These are phyloP conservation scores for Talaromyces trachyspermus DNA, from an alignment of 495 filamentous ascomycete genomes.

Conservation along the genomic window DNA sequence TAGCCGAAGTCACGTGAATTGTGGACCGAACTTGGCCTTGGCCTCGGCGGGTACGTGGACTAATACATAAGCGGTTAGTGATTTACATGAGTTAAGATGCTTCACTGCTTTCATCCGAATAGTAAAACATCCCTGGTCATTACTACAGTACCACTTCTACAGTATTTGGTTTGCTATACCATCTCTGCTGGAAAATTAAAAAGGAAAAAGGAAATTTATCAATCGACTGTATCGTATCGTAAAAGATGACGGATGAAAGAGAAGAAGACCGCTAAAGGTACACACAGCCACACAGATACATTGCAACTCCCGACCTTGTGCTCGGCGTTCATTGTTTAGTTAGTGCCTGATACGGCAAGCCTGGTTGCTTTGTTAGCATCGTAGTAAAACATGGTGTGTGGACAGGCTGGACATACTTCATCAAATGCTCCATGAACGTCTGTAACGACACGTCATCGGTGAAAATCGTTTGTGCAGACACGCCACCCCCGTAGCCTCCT, in stretches of 20 bases:
- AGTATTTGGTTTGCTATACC: no score
- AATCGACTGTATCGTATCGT: conserved; percentile 27
- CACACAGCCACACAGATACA: conserved; percentile 19
- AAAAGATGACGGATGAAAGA: conserved; percentile 18
- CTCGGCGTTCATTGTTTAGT: no score
- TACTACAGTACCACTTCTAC: background rate
- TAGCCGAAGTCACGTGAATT: conserved; percentile 9
- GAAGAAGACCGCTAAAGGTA: conserved; percentile 43
- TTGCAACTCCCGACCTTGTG: conserved; percentile 19
- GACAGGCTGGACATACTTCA: conserved; percentile 68
- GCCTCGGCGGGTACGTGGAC: no score
- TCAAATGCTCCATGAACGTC: conserved; percentile 99
- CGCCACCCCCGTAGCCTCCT: conserved; percentile 80
- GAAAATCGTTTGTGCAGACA: conserved; percentile 96
- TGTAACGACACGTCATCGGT: conserved; percentile 98
- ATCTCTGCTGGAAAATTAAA: no score
- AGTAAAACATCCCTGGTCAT: no score
- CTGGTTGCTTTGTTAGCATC: conserved; percentile 34
- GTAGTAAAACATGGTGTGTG: background rate
- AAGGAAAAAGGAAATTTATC: background rate
- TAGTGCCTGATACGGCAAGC: conserved; percentile 58
- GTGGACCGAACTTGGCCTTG: background rate
- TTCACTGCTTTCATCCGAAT: background rate
- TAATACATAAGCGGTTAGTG: background rate
- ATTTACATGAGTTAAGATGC: background rate